Conservation (phyloP, 2,329 filamentous ascomycete species). For the Drechslera avenae region DNA sequence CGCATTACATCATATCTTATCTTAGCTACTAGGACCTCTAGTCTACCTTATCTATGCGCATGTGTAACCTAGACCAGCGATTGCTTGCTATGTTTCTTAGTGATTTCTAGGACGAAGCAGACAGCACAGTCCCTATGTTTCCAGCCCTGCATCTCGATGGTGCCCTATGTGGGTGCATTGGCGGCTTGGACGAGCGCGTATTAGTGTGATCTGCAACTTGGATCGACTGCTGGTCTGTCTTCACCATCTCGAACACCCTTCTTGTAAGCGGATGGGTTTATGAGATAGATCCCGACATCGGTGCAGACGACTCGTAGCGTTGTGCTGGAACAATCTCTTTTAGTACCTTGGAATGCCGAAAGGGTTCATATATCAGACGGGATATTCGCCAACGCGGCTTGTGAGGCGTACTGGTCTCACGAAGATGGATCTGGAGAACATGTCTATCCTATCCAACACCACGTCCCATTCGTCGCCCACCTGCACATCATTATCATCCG, state of each 20-base stretch:
- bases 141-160: background rate
- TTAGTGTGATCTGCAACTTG: background rate
- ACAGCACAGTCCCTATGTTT: slow-evolving; percentile 1
- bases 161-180: slow-evolving; percentile 28
- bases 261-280: slow-evolving; percentile 10
- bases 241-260: slow-evolving; percentile 9
- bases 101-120: slow-evolving; percentile 23
- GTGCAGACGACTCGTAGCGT: slow-evolving; percentile 11
- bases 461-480: slow-evolving; percentile 56
- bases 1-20: slow-evolving; percentile 27
- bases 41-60: slow-evolving; percentile 20
- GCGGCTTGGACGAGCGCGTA: slow-evolving; percentile 36
- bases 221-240: background rate
- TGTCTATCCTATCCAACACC: slow-evolving; percentile 45
- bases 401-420: slow-evolving; percentile 49
- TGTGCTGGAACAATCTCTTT: slow-evolving; percentile 28
- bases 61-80: slow-evolving; percentile 23
- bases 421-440: slow-evolving; percentile 38
- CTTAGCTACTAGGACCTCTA: slow-evolving; percentile 33
- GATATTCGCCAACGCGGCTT: slow-evolving; percentile 19
- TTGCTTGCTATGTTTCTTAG: slow-evolving; percentile 27
- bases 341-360: background rate
- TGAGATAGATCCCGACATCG: slow-evolving; percentile 4
- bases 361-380: background rate
- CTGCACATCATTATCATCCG: slow-evolving; percentile 21